Percentiles rank a stretch among this genome's conserved stretches.
Conservation (phyloP, 2,329 filamentous ascomycete genomes). For the Penicillium hesseltinei region DNA sequence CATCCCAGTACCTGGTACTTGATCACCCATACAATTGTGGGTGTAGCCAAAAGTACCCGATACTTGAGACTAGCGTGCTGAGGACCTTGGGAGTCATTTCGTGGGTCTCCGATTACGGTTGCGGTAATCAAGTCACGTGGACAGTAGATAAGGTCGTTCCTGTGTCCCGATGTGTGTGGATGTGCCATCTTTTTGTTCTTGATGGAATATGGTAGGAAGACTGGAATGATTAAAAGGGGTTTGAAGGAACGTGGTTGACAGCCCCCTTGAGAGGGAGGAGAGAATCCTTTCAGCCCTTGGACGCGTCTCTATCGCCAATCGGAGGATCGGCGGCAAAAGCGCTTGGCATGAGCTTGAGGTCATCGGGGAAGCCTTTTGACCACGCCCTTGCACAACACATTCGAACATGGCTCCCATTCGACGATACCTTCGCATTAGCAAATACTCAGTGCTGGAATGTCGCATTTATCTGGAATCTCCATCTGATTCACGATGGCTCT, state of each 20-base stretch:
- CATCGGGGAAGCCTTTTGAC: background rate
- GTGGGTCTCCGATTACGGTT: slow-evolving; percentile 14
- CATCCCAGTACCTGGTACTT: slow-evolving; percentile 18
- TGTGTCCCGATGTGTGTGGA: background rate
- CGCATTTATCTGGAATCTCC: slow-evolving; percentile 95
- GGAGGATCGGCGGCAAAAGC: slow-evolving; percentile 12
- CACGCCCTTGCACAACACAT: background rate
- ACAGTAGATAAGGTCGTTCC: background rate
- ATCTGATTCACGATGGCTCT: slow-evolving; percentile 75
- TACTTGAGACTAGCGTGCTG: slow-evolving; percentile 20
- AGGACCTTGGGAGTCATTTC: slow-evolving; percentile 34
- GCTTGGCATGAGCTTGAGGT: slow-evolving; percentile 19
- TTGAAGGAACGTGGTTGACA: background rate
- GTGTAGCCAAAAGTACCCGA: slow-evolving; percentile 7
- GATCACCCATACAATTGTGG: rapidly evolving
- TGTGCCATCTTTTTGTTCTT: background rate
- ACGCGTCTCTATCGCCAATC: slow-evolving; percentile 20
- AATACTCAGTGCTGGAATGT: slow-evolving; percentile 92
- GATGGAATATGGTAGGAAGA: background rate
- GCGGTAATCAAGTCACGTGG: slow-evolving; percentile 19
- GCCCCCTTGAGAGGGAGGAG: background rate
- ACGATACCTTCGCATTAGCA: slow-evolving; percentile 86
- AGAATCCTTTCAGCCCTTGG: background rate
- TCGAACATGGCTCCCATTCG: slow-evolving; percentile 78
- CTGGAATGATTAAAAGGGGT: background rate